Conservation (phyloP, 1,284 basidiomycete genomes). For the Ceratorhiza oryzae-sativae region DNA sequence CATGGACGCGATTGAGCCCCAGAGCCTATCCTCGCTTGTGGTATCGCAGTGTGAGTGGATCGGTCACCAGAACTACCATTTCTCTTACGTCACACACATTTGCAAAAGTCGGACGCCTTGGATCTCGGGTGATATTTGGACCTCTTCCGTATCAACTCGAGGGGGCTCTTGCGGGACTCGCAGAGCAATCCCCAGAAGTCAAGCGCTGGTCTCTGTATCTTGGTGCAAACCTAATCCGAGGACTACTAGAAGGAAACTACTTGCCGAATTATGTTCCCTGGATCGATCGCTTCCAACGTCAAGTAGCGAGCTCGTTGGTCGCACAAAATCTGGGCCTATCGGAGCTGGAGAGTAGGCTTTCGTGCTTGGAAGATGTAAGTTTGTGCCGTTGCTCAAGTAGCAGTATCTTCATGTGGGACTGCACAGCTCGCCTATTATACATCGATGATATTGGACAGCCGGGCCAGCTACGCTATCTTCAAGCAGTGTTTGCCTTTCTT, state of each 20-base stretch:
- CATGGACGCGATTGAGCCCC: background rate
- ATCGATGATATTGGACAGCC: background rate
- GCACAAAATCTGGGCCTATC: background rate
- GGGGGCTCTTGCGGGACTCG: background rate
- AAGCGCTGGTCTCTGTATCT: conserved; percentile 12
- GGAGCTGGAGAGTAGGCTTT: background rate
- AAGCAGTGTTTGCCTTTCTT: background rate
- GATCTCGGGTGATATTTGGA: background rate
- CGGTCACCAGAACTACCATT: background rate
- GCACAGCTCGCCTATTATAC: background rate
- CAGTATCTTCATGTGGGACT: too few species aligned
- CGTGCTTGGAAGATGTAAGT: background rate
- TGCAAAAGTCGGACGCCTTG: background rate
- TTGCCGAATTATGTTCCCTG: background rate
- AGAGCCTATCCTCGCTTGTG: background rate
- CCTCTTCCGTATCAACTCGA: conserved; percentile 4
- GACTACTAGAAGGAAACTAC: background rate
- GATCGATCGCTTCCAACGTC: conserved; percentile 19
- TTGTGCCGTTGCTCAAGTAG: too few species aligned
- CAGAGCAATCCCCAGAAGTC: background rate
- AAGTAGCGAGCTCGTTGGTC: background rate
- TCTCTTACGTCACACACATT: too few species aligned
- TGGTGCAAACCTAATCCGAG: conserved; percentile 1
- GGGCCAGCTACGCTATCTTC: background rate
- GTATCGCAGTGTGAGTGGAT: background rate